Conservation (phyloP, 306 rosid species). For the Corylus avellana region DNA sequence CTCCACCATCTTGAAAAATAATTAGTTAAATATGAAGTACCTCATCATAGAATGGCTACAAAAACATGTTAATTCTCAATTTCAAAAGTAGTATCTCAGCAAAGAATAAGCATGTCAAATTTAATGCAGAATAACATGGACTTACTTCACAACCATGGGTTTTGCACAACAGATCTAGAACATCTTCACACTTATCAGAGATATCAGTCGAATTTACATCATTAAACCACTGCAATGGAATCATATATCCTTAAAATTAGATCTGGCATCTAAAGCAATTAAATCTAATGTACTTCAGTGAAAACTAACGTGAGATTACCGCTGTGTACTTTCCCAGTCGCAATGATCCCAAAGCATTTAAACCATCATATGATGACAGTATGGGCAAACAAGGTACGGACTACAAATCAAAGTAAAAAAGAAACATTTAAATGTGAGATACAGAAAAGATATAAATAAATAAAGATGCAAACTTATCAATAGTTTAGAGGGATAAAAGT, state of each 20-base stretch:
- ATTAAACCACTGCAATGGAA: conserved; percentile 78
- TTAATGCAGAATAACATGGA: conserved; percentile 10
- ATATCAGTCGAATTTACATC: conserved; percentile 77
- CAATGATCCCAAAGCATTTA: conserved; percentile 61
- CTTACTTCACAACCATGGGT: conserved; percentile 82
- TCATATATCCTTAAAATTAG: conserved; percentile 25
- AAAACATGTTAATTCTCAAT: conserved; percentile 8
- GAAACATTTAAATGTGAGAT: conserved; percentile 28
- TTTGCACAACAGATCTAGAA: conserved; percentile 59
- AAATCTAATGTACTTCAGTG: neutral
- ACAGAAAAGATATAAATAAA: neutral
- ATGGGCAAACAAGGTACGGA: conserved; percentile 81
- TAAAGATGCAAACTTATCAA: neutral
- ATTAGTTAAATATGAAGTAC: conserved; percentile 17
- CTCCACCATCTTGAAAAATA: conserved; percentile 54
- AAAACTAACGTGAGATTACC: conserved; percentile 41
- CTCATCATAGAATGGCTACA: conserved; percentile 31
- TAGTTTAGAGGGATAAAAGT: neutral
- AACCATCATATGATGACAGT: conserved; percentile 50
- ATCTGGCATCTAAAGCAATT: conserved; percentile 19
- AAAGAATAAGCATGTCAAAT: conserved; percentile 13
- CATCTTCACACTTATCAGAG: conserved; percentile 80
- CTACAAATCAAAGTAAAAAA: conserved; percentile 37
- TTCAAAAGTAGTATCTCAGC: conserved; percentile 20
- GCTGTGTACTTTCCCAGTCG: conserved; percentile 76